Conservation (phyloP, 106 monocot species). For the Allium fistulosum region DNA sequence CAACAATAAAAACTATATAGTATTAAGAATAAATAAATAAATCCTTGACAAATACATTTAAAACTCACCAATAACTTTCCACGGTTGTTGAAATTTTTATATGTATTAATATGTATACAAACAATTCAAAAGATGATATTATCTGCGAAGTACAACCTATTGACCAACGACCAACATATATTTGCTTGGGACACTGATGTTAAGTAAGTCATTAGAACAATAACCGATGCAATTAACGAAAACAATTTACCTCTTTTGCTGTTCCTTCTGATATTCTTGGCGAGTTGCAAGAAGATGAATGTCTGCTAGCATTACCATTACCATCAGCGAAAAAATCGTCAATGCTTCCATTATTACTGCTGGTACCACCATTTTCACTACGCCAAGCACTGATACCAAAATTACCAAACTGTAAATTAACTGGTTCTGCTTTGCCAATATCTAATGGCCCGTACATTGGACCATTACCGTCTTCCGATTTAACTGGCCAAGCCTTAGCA, state of each 20-base stretch:
- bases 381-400: slow-evolving; percentile 66
- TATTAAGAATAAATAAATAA: too few species aligned
- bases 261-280: slow-evolving; percentile 39
- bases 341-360: slow-evolving; percentile 38
- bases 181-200: too few species aligned
- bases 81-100: background rate
- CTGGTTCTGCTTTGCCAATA: slow-evolving; percentile 32
- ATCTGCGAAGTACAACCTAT: background rate
- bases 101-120: background rate
- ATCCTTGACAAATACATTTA: too few species aligned
- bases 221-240: background rate
- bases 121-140: background rate
- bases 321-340: slow-evolving; percentile 44
- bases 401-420: slow-evolving; percentile 55
- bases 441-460: slow-evolving; percentile 23
- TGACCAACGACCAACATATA: too few species aligned
- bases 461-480: slow-evolving; percentile 5
- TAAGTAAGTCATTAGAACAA: too few species aligned
- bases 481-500: slow-evolving; percentile 33
- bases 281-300: slow-evolving; percentile 65
- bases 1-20: too few species aligned
- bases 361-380: slow-evolving; percentile 51
- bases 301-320: slow-evolving; percentile 32
- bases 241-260: slow-evolving; percentile 30
- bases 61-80: too few species aligned